A percentile compares a stretch with the other conserved stretches of the same genome.
Conservation (phyloP, 495 filamentous ascomycete species). For the Xylaria cubensis region DNA sequence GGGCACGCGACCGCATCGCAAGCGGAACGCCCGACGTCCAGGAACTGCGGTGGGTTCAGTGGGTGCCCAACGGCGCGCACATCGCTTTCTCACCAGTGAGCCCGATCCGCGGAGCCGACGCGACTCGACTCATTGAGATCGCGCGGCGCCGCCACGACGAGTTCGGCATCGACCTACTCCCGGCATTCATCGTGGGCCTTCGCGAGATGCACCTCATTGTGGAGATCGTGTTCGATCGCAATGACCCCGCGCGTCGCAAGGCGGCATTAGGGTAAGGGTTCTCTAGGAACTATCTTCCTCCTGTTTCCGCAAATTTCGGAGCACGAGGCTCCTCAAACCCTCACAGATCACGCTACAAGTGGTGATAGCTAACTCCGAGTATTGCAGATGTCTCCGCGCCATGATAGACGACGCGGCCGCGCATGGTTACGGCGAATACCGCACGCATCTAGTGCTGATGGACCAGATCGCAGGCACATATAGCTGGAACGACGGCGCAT, state of each 20-base stretch:
- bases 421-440: conserved; percentile 63
- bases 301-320: too few relatives aligned
- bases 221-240: conserved; percentile 61
- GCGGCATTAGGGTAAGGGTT: conserved; percentile 38
- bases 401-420: conserved; percentile 56
- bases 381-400: conserved; percentile 44
- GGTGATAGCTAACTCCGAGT: too few relatives aligned
- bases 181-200: conserved; percentile 55
- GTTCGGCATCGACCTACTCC: conserved; percentile 56
- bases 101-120: conserved; percentile 51
- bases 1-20: conserved; percentile 46
- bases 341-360: too few relatives aligned
- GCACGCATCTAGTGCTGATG: conserved; percentile 62
- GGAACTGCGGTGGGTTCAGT: conserved; percentile 61
- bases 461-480: conserved; percentile 67
- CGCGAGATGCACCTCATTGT: conserved; percentile 66
- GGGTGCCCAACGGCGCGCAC: conserved; percentile 61
- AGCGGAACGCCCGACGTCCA: conserved; percentile 53
- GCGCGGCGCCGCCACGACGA: conserved; percentile 42
- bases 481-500: conserved; percentile 57
- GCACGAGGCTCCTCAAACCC: too few relatives aligned
- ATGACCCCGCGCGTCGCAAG: conserved; percentile 45
- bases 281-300: too few relatives aligned
- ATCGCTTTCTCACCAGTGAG: conserved; percentile 60
- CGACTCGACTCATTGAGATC: conserved; percentile 39